Percentiles rank a stretch among this genome's conserved stretches.
Conservation (phyloP, 768 basidiomycete genomes). For the Antrodiella citrinella region DNA sequence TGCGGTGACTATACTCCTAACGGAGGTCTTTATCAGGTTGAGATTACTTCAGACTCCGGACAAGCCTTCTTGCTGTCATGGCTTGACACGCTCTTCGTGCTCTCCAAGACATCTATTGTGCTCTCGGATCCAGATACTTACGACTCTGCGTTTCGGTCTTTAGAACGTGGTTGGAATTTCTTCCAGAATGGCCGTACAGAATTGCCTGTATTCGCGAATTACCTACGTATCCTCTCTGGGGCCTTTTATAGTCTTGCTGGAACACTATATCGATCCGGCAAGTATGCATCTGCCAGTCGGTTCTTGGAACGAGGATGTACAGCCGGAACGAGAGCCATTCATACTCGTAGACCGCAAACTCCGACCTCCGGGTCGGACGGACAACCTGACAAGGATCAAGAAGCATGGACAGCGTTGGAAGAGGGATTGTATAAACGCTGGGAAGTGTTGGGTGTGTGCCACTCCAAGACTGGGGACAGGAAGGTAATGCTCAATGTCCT, state of each 20-base stretch:
- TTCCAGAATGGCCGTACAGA: slow-evolving; percentile 14
- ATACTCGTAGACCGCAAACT: slow-evolving; percentile 18
- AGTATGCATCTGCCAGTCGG: slow-evolving; percentile 54
- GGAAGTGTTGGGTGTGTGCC: slow-evolving; percentile 77
- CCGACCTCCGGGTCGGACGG: slow-evolving; percentile 20
- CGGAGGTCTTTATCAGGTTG: neutral
- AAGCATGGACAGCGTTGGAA: slow-evolving; percentile 49
- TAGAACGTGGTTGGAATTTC: slow-evolving; percentile 32
- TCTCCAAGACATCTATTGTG: slow-evolving; percentile 37
- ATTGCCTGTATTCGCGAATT: slow-evolving; percentile 32
- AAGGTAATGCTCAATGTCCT: slow-evolving; percentile 47
- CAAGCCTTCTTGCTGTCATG: slow-evolving; percentile 9
- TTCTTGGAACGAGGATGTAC: slow-evolving; percentile 59
- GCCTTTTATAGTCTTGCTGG: slow-evolving; percentile 65
- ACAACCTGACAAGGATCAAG: slow-evolving; percentile 20
- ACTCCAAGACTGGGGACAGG: slow-evolving; percentile 68
- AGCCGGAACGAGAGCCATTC: slow-evolving; percentile 38
- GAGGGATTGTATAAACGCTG: slow-evolving; percentile 65
- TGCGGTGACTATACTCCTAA: no score
- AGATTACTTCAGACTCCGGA: neutral
- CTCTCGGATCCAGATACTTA: neutral
- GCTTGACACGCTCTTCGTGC: slow-evolving; percentile 47
- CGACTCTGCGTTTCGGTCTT: slow-evolving; percentile 31
- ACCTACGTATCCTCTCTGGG: slow-evolving; percentile 61
- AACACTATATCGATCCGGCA: slow-evolving; percentile 57